A percentile compares a stretch with the other conserved stretches of the same genome.
These are phyloP conservation scores for Irpex lacteus DNA, from an alignment of 1,284 basidiomycete species.

Conservation along the genomic window DNA sequence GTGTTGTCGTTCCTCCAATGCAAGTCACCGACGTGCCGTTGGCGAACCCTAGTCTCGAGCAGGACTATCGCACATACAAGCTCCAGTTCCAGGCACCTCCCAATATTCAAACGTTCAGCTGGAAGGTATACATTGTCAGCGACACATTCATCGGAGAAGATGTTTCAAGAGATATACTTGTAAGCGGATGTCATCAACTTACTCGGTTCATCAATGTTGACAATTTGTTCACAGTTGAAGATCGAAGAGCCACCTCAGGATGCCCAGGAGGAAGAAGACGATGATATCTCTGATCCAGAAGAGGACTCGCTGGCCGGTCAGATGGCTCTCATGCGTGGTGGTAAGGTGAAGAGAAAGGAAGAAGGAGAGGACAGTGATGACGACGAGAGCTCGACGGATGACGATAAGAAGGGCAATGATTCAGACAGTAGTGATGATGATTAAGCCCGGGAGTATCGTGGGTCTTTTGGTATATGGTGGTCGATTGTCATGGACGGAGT, in stretches of 20 bases:
- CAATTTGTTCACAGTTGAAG: conserved; percentile 55
- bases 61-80: conserved; percentile 81
- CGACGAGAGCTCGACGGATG: conserved; percentile 46
- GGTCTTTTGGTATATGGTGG: too few relatives aligned
- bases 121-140: conserved; percentile 83
- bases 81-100: conserved; percentile 95
- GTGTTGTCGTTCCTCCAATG: conserved; percentile 88
- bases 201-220: too few relatives aligned
- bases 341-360: conserved; percentile 68
- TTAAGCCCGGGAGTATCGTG: conserved; percentile 7
- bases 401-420: conserved; percentile 43
- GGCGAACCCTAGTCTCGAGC: conserved; percentile 51
- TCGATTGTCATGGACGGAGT: too few relatives aligned
- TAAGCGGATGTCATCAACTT: conserved; percentile 33
- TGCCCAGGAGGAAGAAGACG: conserved; percentile 61
- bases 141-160: conserved; percentile 91
- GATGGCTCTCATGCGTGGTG: conserved; percentile 97
- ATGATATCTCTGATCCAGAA: conserved; percentile 92
- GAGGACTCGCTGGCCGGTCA: conserved; percentile 96
- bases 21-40: conserved; percentile 82
- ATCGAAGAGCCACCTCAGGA: conserved; percentile 75
- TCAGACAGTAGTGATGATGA: conserved; percentile 40
- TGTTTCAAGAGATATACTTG: conserved; percentile 67
- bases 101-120: conserved; percentile 82
- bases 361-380: conserved; percentile 35